A percentile compares a stretch with the other conserved stretches of the same genome.
phyloP scores from a whole-genome alignment of 1,284 basidiomycete genomes.

The Ustilago curta region DNA sequence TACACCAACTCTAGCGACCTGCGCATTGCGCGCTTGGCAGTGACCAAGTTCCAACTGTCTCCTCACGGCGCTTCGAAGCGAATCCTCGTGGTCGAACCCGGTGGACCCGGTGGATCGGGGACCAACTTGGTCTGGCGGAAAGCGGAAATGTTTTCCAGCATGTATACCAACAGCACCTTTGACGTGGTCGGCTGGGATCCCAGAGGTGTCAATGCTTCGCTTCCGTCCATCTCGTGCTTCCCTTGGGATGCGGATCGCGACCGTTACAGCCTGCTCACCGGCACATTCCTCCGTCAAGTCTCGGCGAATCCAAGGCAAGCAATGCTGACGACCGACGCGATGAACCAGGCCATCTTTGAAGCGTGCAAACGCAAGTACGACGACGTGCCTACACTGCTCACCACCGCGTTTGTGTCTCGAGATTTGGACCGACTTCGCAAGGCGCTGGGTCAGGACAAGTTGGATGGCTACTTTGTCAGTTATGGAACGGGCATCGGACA shows the following conservation, averaged over 20 bases:
- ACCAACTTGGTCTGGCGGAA: constrained; percentile 28
- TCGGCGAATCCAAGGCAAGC: not conserved
- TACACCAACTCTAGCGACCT: constrained; percentile 42
- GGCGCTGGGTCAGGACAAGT: constrained; percentile 23
- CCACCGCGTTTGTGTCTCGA: constrained; percentile 42
- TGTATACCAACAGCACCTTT: constrained; percentile 26
- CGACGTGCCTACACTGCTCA: constrained; percentile 32
- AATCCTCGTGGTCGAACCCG: constrained; percentile 44
- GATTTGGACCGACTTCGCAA: constrained; percentile 46
- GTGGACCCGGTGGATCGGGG: constrained; percentile 48
- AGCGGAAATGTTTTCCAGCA: constrained; percentile 7
- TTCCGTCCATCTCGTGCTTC: constrained; percentile 40
- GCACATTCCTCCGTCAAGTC: constrained; percentile 11
- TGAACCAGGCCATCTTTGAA: constrained; percentile 28
- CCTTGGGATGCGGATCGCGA: constrained; percentile 50
- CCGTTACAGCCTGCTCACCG: constrained; percentile 25
- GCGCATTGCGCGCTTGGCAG: constrained; percentile 24
- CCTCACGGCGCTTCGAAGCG: constrained; percentile 11
- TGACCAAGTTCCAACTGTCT: constrained; percentile 29
- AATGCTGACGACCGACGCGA: constrained; percentile 21
- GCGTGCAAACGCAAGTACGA: constrained; percentile 33
- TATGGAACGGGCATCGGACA: constrained; percentile 50
- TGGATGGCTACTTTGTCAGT: constrained; percentile 44
- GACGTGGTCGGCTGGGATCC: constrained; percentile 52
- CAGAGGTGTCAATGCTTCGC: constrained; percentile 36